Base-by-base conservation (phyloP, 208 protist species). In the Wallacemonas rigidus region DNA sequence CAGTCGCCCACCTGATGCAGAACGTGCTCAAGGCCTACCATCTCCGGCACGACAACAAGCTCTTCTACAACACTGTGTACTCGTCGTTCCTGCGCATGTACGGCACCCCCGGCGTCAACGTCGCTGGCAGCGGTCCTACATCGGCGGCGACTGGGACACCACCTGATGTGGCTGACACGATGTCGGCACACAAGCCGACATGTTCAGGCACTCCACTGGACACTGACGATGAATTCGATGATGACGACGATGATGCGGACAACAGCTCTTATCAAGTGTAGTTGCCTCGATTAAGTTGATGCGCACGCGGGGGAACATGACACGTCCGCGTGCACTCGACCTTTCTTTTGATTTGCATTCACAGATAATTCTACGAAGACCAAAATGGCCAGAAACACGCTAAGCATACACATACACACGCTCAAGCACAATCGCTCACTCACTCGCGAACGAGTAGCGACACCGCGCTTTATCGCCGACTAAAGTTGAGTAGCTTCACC, bases 1-100 rank as follows among this genome's bases (percentile, higher is more conserved):
- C 97, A 3, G 91, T 98, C 53, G 92, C 92, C 8, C 89, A 92
- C 64, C 73, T 98, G 3, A 88, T 98, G 87, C 74, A 85, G 58
- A 98, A 97, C 80, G 96, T 95, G 2, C 74, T 97, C 43, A 90
- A 92, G 67, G 91, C 87, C 6, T 83, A 80, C 50, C 69, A 76
- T 35, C 51, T 88, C 47, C 76, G 83, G 0, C 50, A 79, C 70
- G 75, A 77, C 14, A 44, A 83, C 38, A 65, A 71, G 9, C 58
- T 76, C 41, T 81, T 69, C 38, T 77, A 77, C 63, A 89, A 83
- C 64, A 86, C 74, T 68, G 75, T 83, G 60, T 84, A 83, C 75
- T 69, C 57, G 2, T 75, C 81, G 43, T 85, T 90, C 60, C 15
- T 90, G 41, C 78, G 80, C 58, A 80, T 85, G 79, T 80, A 88